Evolutionary conservation across 179 eudicot species (phyloP).

Genomic region (Spergularia azorica): DNA sequence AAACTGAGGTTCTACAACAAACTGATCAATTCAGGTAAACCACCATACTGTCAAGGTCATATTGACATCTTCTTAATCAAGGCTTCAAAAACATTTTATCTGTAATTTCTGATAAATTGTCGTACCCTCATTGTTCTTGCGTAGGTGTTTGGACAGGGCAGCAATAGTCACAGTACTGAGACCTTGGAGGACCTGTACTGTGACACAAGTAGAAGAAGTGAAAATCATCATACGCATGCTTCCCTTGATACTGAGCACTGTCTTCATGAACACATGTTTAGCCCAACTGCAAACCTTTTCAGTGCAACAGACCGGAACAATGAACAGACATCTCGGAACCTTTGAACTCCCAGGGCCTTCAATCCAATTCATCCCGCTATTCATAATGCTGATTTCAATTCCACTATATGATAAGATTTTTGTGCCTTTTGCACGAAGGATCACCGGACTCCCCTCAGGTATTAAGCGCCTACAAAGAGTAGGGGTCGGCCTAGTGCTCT

Average conservation of each 20-base stretch:
- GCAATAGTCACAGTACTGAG: neutral
- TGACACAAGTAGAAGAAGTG: conserved; percentile 7
- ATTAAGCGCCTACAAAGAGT: conserved; percentile 5
- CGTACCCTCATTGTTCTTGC: neutral
- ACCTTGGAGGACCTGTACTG: neutral
- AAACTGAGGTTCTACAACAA: neutral
- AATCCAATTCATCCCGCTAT: conserved; percentile 2
- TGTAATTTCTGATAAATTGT: too few species aligned
- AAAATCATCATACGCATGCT: conserved; percentile 3
- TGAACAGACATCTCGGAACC: neutral
- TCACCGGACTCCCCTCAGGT: conserved; percentile 2
- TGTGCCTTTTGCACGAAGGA: neutral
- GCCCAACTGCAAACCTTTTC: conserved; percentile 13
- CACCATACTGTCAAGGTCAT: too few species aligned
- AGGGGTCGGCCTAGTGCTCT: conserved; percentile 3
- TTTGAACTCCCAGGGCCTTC: conserved; percentile 4
- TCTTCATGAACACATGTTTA: conserved; percentile 15
- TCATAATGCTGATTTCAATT: neutral
- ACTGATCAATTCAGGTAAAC: conserved; percentile 12
- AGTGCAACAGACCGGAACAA: neutral
- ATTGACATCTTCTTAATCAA: too few species aligned
- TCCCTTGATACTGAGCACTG: conserved; percentile 2
- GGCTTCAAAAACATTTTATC: too few species aligned
- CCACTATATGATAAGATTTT: conserved; percentile 11
- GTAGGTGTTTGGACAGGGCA: conserved; percentile 8